Percentiles rank a stretch among this genome's conserved stretches.
These are phyloP conservation scores for Ambrosia hybrid DNA, from an alignment of 140 eudicot genomes.

Conservation along the genomic window DNA sequence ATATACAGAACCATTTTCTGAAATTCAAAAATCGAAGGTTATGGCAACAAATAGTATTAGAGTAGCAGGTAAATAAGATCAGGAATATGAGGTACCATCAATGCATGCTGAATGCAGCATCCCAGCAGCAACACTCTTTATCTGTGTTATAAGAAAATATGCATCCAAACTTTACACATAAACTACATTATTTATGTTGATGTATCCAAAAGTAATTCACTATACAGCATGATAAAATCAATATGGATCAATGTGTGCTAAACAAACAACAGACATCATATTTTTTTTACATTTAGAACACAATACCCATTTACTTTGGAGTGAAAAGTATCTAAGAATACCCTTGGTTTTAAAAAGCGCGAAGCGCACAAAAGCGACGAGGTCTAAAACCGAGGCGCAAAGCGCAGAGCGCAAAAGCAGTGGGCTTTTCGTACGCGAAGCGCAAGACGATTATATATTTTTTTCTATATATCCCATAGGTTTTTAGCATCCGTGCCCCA, in stretches of 20 bases:
- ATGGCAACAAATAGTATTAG: slow-evolving; percentile 3
- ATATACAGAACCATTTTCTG: slow-evolving; percentile 80
- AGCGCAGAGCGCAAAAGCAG: no score
- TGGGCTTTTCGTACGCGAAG: no score
- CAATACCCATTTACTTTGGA: background rate
- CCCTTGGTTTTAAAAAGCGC: no score
- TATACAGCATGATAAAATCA: no score
- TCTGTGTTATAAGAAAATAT: slow-evolving; percentile 35
- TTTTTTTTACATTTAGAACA: background rate
- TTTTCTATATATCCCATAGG: no score
- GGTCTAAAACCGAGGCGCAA: no score
- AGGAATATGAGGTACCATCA: slow-evolving; percentile 50
- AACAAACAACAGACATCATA: slow-evolving; percentile 1
- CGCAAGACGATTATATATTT: no score
- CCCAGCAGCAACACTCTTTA: slow-evolving; percentile 81
- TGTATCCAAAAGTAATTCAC: no score
- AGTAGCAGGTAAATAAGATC: background rate
- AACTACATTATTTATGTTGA: background rate
- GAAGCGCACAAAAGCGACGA: no score
- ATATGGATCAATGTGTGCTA: no score
- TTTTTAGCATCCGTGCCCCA: no score
- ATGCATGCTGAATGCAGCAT: slow-evolving; percentile 92
- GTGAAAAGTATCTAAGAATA: background rate
- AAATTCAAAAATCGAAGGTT: slow-evolving; percentile 10
- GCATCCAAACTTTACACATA: background rate